Base-by-base conservation (phyloP, 2,329 filamentous ascomycete species). In the Teratosphaeria zuluensis region DNA sequence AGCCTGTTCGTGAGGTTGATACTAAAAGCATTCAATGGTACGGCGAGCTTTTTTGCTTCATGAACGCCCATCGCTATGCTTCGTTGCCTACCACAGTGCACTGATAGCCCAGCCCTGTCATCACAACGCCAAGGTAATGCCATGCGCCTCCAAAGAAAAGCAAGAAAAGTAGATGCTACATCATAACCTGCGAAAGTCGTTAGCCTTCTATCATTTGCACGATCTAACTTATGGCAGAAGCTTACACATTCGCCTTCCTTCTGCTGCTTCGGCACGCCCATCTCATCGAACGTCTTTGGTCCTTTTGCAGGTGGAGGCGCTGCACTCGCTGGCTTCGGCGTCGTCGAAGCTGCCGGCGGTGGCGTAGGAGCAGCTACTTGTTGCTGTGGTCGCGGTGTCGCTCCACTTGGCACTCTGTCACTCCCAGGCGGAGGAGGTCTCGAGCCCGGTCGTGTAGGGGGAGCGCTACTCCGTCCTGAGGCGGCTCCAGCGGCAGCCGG, bases 241-340 rank as follows among this genome's bases (percentile, higher is more conserved):
- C 64, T 64, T 58, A 96, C 92, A 78, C 92, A 99, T 75, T 97
- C 92, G 65, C 84, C 83, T n/a, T 96, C 89, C 62, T 86, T 82
- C 74, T 94, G 92, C 54, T 81, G 85, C 68, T 86, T 82, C 6
- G 91, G 90, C 66, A 99, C 92, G 46, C 94, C 94, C 94, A 99
- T 99, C 71, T 95, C 92, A 71, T 96, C 92, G 73, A 99, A 99
- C 0, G 94, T 97, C 67, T 94, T 90, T 0, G 94, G 92, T 11
- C 92, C 94, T 70, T 91, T 89, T 55, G 81, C 81, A 33, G 82
- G 78, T 74, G 68, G 65, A 59, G 55, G 64, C 63, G 58, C 61
- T 55, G 19, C 35, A 30, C 61, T 32, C 30, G 24, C 24, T 28
- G 56, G 56, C 56, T 56, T 58, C 21, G 38, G 53, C 35, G 53